A percentile compares a stretch with the other conserved stretches of the same genome.
Evolutionary conservation across 2,329 filamentous ascomycete genomes (phyloP).

Genomic region (Calonectria honghensis): DNA sequence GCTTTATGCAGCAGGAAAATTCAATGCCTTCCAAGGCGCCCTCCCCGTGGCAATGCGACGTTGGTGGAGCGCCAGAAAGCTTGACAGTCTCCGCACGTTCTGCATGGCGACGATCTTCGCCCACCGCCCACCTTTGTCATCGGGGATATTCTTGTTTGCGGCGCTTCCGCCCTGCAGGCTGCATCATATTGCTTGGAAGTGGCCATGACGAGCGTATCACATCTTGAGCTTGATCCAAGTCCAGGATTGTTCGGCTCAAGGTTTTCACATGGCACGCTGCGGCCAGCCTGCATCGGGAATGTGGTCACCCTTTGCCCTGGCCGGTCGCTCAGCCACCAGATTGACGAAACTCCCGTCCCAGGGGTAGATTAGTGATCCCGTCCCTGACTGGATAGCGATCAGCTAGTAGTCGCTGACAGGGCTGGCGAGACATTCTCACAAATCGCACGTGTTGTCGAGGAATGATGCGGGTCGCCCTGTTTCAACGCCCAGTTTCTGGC

Average conservation of each 20-base stretch:
- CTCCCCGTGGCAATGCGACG: constrained; percentile 51
- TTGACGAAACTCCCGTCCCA: constrained; percentile 44
- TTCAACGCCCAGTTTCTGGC: not conserved
- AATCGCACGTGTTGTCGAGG: constrained; percentile 34
- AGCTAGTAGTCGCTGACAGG: constrained; percentile 33
- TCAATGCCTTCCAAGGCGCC: constrained; percentile 29
- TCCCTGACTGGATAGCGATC: constrained; percentile 28
- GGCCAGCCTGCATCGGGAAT: constrained; percentile 35
- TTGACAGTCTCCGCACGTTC: constrained; percentile 36
- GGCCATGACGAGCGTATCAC: constrained; percentile 28
- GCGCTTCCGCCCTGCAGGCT: constrained; percentile 12
- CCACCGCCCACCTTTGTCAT: constrained; percentile 23
- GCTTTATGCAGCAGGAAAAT: constrained; percentile 48
- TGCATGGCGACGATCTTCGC: constrained; percentile 37
- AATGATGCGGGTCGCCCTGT: constrained; percentile 21
- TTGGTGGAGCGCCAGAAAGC: constrained; percentile 41
- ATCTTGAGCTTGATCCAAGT: constrained; percentile 18
- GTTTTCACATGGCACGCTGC: constrained; percentile 29
- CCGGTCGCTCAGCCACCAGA: constrained; percentile 47
- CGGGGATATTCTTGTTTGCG: constrained; percentile 27
- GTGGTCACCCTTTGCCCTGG: constrained; percentile 39
- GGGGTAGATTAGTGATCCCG: constrained; percentile 34
- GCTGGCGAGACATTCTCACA: constrained; percentile 31
- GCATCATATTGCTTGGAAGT: constrained; percentile 33
- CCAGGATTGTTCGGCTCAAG: constrained; percentile 25